Conservation (phyloP, 352 stramenopile species). For the Hyphochytrium catenoides region DNA sequence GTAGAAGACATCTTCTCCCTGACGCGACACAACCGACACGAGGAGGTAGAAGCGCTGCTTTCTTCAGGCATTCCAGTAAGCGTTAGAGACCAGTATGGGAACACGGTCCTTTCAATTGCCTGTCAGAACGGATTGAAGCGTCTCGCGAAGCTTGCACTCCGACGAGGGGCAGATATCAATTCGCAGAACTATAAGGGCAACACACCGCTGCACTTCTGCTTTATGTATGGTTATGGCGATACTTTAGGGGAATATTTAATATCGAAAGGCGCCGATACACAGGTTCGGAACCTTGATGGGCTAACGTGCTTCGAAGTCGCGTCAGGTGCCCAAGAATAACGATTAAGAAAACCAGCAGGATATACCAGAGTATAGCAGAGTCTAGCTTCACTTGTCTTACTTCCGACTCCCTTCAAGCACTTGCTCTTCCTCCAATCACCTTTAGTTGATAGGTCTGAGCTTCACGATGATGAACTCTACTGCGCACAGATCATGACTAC, state of each 20-base stretch:
- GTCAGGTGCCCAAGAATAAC: no score
- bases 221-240: slow-evolving; percentile 58
- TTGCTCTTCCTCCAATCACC: no score
- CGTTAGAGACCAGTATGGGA: slow-evolving; percentile 38
- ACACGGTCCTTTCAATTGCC: slow-evolving; percentile 56
- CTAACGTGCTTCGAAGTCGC: slow-evolving; percentile 30
- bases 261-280: slow-evolving; percentile 50
- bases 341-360: no score
- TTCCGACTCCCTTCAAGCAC: no score
- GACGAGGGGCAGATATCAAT: slow-evolving; percentile 61
- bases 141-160: slow-evolving; percentile 54
- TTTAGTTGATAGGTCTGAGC: no score
- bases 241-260: slow-evolving; percentile 64
- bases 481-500: no score
- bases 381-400: no score
- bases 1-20: slow-evolving; percentile 56
- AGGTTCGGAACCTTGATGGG: slow-evolving; percentile 32
- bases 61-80: slow-evolving; percentile 54
- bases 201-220: slow-evolving; percentile 69
- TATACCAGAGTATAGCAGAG: no score
- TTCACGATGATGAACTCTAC: no score
- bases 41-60: slow-evolving; percentile 56
- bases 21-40: slow-evolving; percentile 44
- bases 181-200: slow-evolving; percentile 52
- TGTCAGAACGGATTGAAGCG: slow-evolving; percentile 74